Base-by-base conservation (phyloP, 371 early-diverging fungal species). In the Paraphysoderma sedebokerense region DNA sequence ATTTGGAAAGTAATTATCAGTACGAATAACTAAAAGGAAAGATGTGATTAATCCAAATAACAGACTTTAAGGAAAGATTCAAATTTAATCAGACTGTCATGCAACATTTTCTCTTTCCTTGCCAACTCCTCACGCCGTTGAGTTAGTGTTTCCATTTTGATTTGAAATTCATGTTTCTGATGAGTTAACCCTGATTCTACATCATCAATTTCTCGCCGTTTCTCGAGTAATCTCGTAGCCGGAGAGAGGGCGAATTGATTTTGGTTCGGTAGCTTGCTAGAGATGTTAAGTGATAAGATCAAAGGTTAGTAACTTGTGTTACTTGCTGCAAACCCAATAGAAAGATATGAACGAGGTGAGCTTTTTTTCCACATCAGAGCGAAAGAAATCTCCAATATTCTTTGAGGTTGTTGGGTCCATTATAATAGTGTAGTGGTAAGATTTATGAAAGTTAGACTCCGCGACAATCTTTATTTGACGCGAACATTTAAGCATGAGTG, bases 81-180 rank as follows among this genome's bases (percentile, higher is more conserved):
- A 55, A 73, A 73, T 55, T 73, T 73, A 28, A 60, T 41, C 33
- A 69, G 44, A 20, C 54, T 57, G 34, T 73, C 72, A 48, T 65
- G 63, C 46, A 73, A 52, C 50, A 60, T 62, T 13, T 45, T 30
- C 37, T 73, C 69, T 47, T 67, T 71, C 23, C 67, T 48, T 15
- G 55, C 55, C 6, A 73, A 53, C 51, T 73, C 74, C 37, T 69
- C 71, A 26, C 67, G 30, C 31, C 70, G 56, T 47, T 63, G 61
- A 2, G 55, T 53, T 38, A 73, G 57, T 13, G 59, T 53, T 44
- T 68, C 68, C 65, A 73, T 73, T 50, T 71, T 71, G 53, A 64
- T 59, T 17, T 67, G 60, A 52, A 70, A 70, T 48, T 73, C 74
- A 41, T 71, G 66, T 53, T 73, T 73, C 47, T 73, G 71, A 39